phyloP scores from a whole-genome alignment of 2,329 filamentous ascomycete species.

The Ustulina deusta region DNA sequence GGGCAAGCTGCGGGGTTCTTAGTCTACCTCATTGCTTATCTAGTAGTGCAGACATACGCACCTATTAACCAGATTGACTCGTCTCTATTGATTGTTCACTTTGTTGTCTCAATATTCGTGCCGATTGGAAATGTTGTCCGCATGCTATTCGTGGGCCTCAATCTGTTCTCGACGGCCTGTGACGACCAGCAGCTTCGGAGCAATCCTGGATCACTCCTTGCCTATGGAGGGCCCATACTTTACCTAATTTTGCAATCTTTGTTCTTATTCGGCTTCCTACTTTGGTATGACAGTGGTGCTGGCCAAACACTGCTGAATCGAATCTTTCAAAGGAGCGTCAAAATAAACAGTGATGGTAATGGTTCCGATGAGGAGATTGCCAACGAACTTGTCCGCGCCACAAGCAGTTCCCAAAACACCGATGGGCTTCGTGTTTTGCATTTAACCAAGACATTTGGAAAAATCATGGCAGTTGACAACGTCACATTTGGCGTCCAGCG shows the following conservation, averaged over 20 bases:
- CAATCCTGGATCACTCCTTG: conserved; percentile 76
- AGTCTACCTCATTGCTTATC: conserved; percentile 77
- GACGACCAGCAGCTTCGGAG: conserved; percentile 70
- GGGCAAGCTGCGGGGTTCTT: conserved; percentile 79
- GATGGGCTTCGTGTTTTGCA: conserved; percentile 84
- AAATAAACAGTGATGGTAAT: conserved; percentile 48
- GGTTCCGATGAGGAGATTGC: conserved; percentile 70
- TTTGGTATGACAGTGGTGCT: conserved; percentile 85
- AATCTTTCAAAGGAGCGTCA: conserved; percentile 48
- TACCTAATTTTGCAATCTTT: conserved; percentile 82
- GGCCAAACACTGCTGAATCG: conserved; percentile 62
- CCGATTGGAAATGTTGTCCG: conserved; percentile 82
- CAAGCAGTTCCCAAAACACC: conserved; percentile 57
- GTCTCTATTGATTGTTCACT: conserved; percentile 77
- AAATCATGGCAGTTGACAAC: conserved; percentile 85
- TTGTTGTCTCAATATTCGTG: conserved; percentile 77
- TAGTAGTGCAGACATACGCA: conserved; percentile 79
- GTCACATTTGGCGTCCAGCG: conserved; percentile 84
- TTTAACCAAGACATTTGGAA: conserved; percentile 82
- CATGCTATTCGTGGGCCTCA: conserved; percentile 80
- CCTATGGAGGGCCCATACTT: conserved; percentile 86
- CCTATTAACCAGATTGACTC: conserved; percentile 76
- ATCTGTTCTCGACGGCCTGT: conserved; percentile 86
- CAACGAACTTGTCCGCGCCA: conserved; percentile 73
- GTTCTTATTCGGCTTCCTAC: conserved; percentile 75